Conservation (phyloP, 805 yeast species). For the Maudiozyma turicensis region DNA sequence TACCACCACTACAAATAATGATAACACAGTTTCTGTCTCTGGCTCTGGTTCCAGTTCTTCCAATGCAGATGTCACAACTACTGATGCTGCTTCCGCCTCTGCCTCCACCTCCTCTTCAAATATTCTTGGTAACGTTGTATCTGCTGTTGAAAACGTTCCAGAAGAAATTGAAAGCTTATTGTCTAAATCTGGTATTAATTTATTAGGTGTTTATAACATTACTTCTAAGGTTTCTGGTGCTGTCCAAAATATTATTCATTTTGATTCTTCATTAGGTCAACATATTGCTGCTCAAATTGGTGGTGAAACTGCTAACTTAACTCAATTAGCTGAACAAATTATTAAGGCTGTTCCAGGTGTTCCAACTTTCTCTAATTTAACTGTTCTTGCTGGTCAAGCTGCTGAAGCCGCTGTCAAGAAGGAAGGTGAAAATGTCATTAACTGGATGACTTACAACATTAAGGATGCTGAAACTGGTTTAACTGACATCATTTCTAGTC, state of each 20-base stretch:
- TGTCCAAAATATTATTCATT: background rate
- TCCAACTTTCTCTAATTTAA: constrained; percentile 1
- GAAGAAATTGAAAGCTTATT: background rate
- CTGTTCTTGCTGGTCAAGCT: background rate
- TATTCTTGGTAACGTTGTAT: background rate
- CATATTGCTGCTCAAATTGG: constrained; percentile 2
- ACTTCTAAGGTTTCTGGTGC: background rate
- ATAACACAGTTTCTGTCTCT: background rate
- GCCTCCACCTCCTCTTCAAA: background rate
- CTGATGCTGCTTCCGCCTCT: background rate
- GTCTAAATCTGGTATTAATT: background rate
- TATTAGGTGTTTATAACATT: constrained; percentile 1
- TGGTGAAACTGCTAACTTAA: background rate
- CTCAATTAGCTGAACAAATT: constrained; percentile 1
- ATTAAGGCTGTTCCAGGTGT: constrained; percentile 2
- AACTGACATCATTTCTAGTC: background rate
- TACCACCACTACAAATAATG: background rate
- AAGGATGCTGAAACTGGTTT: background rate
- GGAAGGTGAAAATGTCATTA: background rate
- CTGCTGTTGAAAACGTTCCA: background rate
- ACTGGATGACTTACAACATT: constrained; percentile 1
- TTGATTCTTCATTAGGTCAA: background rate
- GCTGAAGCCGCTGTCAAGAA: background rate
- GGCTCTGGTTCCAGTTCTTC: background rate
- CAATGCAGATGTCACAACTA: background rate